phyloP scores from a whole-genome alignment of 495 filamentous ascomycete genomes.

The Penicillium tannophilum region DNA sequence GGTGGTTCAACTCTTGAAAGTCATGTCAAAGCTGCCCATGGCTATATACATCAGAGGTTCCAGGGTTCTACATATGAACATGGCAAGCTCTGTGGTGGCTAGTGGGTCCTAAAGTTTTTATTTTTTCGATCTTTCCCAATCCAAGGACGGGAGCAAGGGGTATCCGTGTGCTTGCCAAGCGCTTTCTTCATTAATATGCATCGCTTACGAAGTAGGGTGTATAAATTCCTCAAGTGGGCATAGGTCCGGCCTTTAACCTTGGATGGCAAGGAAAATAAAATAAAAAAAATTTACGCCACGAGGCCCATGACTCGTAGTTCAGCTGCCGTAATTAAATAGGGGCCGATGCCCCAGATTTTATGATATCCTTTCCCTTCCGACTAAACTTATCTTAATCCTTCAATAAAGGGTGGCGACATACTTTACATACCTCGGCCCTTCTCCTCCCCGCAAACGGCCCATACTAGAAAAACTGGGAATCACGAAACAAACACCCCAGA shows the following conservation, averaged over 20 bases:
- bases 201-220: not conserved
- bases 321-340: conserved; percentile 2
- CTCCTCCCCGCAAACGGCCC: not conserved
- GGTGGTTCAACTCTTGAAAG: not conserved
- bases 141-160: not conserved
- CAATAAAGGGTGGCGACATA: not conserved
- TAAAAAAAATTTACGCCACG: conserved; percentile 1
- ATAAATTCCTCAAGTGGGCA: conserved; percentile 7
- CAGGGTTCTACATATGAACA: not conserved
- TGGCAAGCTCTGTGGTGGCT: not conserved
- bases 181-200: conserved; percentile 14
- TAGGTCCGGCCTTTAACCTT: not conserved
- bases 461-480: not conserved
- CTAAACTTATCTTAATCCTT: not conserved
- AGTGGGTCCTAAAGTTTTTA: not conserved
- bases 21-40: not conserved
- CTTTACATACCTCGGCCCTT: not conserved
- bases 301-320: not conserved
- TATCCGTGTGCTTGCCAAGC: not conserved
- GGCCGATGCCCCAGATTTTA: not conserved
- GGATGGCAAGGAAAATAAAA: conserved; percentile 4
- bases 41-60: not conserved
- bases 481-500: not conserved
- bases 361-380: not conserved
- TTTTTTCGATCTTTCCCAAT: not conserved